Evolutionary conservation across 345 rosid species (phyloP).

Genomic region (Conringia planisiliqua): DNA sequence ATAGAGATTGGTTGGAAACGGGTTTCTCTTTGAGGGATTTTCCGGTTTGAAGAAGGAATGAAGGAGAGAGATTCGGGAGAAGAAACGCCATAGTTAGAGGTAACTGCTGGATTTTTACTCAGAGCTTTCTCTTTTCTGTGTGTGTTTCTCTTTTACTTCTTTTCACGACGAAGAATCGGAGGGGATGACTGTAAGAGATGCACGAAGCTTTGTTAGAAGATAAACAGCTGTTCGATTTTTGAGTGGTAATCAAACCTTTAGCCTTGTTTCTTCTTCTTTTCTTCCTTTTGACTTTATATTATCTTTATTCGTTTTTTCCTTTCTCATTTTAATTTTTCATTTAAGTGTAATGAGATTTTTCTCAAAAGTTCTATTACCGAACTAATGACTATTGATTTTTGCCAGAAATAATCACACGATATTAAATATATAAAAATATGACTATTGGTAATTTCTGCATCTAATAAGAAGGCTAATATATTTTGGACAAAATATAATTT

Average conservation of each 20-base stretch:
- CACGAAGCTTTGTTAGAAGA: slow-evolving; percentile 18
- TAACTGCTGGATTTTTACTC: too few relatives aligned
- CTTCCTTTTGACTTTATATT: background rate
- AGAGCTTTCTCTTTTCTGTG: background rate
- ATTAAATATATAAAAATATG: too few relatives aligned
- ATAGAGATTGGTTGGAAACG: slow-evolving; percentile 1
- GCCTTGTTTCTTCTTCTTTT: background rate
- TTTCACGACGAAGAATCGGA: slow-evolving; percentile 22
- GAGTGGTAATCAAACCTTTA: slow-evolving; percentile 46
- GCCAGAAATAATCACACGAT: too few relatives aligned
- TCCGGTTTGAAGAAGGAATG: slow-evolving; percentile 48
- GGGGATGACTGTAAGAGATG: slow-evolving; percentile 17
- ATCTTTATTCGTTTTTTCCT: background rate
- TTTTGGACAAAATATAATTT: too few relatives aligned
- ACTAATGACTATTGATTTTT: too few relatives aligned
- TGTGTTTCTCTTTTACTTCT: background rate
- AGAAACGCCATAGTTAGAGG: slow-evolving; percentile 63
- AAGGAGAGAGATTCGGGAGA: slow-evolving; percentile 64
- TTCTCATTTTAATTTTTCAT: background rate
- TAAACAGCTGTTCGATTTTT: slow-evolving; percentile 23
- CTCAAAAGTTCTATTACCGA: background rate
- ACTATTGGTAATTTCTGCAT: too few relatives aligned
- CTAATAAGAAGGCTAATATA: too few relatives aligned
- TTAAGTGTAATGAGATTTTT: background rate
- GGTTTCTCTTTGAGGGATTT: slow-evolving; percentile 44